phyloP scores from a whole-genome alignment of 768 basidiomycete genomes.

The Phaeolepiota aurea region DNA sequence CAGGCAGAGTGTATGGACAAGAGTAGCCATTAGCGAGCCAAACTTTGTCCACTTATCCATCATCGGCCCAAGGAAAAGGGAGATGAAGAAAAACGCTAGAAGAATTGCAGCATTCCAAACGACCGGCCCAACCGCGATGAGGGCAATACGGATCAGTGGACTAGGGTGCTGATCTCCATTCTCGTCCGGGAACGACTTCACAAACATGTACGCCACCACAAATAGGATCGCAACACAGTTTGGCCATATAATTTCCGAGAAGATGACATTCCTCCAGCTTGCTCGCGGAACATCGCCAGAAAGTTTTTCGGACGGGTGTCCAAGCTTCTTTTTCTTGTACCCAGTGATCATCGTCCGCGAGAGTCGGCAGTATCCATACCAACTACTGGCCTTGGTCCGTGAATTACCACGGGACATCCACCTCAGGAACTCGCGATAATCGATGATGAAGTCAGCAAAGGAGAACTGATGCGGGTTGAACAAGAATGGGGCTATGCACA shows the following conservation, averaged over 20 bases:
- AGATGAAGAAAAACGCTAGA: conserved; percentile 78
- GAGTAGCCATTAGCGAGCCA: conserved; percentile 84
- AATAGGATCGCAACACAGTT: conserved; percentile 72
- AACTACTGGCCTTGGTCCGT: conserved; percentile 91
- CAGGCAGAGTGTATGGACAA: conserved; percentile 79
- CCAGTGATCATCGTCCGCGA: conserved; percentile 97
- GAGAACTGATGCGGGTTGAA: conserved; percentile 99
- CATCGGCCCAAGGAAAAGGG: conserved; percentile 90
- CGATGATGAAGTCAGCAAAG: conserved; percentile 93
- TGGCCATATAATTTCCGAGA: conserved; percentile 79
- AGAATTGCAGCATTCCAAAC: conserved; percentile 92
- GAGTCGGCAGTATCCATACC: conserved; percentile 98
- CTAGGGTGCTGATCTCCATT: conserved; percentile 64
- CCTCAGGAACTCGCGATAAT: conserved; percentile 95
- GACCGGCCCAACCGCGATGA: conserved; percentile 88
- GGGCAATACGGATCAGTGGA: conserved; percentile 79
- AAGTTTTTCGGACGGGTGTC: conserved; percentile 95
- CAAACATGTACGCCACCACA: conserved; percentile 83
- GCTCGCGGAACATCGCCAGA: conserved; percentile 93
- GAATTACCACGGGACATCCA: conserved; percentile 99
- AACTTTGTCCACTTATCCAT: conserved; percentile 81
- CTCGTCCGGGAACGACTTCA: conserved; percentile 77
- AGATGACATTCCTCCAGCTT: conserved; percentile 73
- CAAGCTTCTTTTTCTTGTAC: conserved; percentile 98
- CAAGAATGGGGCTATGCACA: conserved; percentile 94